Evolutionary conservation across 2,329 filamentous ascomycete genomes (phyloP).

Genomic region (Metarhizium guizhouense): DNA sequence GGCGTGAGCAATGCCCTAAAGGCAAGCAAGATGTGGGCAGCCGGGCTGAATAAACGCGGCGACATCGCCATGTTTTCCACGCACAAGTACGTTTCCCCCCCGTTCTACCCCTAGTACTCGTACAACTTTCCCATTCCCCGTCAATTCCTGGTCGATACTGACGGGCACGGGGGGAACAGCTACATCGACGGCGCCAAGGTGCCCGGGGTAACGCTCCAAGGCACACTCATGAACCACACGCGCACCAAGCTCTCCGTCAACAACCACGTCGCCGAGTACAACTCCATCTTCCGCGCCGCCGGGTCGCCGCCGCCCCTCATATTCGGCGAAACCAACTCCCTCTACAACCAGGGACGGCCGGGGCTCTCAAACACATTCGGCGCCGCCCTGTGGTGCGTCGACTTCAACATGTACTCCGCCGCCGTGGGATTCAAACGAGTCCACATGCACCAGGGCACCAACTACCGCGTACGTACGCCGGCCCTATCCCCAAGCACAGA

Average conservation of each 20-base stretch:
- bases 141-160: background rate
- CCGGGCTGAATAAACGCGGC: constrained; percentile 39
- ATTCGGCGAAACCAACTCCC: constrained; percentile 52
- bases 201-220: constrained; percentile 53
- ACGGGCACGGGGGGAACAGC: constrained; percentile 22
- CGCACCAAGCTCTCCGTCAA: constrained; percentile 31
- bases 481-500: background rate
- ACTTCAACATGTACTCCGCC: constrained; percentile 52
- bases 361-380: constrained; percentile 57
- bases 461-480: constrained; percentile 36
- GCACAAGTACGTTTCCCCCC: constrained; percentile 39
- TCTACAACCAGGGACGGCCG: constrained; percentile 52
- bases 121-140: no score
- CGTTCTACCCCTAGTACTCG: background rate
- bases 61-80: constrained; percentile 45
- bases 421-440: constrained; percentile 45
- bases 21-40: constrained; percentile 39
- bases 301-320: constrained; percentile 37
- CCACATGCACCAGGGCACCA: constrained; percentile 56
- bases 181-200: constrained; percentile 52
- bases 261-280: constrained; percentile 39
- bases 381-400: constrained; percentile 54
- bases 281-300: constrained; percentile 23
- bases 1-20: constrained; percentile 44
- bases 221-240: constrained; percentile 56